These are phyloP conservation scores for Potentilla sterilis DNA, from an alignment of 306 rosid species.

Conservation along the genomic window DNA sequence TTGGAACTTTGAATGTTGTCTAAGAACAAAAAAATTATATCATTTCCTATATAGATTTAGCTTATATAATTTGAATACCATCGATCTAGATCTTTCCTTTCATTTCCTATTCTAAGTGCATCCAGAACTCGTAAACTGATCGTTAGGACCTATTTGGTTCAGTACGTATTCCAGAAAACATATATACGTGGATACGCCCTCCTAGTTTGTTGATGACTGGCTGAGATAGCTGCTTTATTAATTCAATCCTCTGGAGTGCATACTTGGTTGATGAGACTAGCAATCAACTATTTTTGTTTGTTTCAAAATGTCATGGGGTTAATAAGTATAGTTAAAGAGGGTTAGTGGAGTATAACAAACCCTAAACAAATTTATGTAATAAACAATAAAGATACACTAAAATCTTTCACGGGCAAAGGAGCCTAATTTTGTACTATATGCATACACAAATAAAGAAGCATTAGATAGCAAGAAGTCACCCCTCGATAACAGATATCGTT, in stretches of 20 bases:
- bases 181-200: too few relatives aligned
- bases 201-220: neutral
- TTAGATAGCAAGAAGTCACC: neutral
- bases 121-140: neutral
- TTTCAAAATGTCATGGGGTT: neutral
- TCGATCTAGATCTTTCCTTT: neutral
- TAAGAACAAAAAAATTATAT: too few relatives aligned
- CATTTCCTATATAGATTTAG: too few relatives aligned
- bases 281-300: neutral
- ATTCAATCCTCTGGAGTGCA: neutral
- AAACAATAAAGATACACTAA: neutral
- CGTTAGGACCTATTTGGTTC: too few relatives aligned
- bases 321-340: neutral
- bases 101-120: neutral
- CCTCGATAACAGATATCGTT: neutral
- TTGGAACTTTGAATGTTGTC: too few relatives aligned
- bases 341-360: constrained; percentile 2
- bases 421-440: neutral
- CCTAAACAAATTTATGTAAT: neutral
- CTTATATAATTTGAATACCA: neutral
- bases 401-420: constrained; percentile 6
- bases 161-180: neutral
- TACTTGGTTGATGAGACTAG: neutral
- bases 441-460: neutral
- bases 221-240: neutral